Base-by-base conservation (phyloP, 352 stramenopile species). In the Pythium phragmitis region DNA sequence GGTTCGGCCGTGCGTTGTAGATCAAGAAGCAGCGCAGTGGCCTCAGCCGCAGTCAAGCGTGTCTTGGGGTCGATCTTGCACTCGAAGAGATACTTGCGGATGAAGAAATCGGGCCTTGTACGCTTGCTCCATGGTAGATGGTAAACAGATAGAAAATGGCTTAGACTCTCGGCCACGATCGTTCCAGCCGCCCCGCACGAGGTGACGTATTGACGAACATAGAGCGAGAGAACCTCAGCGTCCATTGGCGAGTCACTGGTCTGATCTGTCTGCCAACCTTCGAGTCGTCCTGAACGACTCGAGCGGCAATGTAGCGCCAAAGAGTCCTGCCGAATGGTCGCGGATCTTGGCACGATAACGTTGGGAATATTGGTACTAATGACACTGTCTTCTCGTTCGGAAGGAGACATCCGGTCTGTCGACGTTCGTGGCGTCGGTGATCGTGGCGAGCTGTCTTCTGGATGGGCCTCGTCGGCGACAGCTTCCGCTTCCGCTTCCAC, bases 141-240 rank as follows among this genome's bases (percentile, higher is more conserved):
- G 17, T 79, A 63, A 47, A 75, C 55, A 53, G 65, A 37, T n/a
- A 86, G 48, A 19, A 88, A 73, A 42, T 82, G 53, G 3, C 54
- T 66, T 21, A 88, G 60, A 36, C 51, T 62, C 36, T 70, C 77
- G 36, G 75, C 79, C 21, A 71, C 62, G 34, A 88, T 75, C 16
- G 69, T 83, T 9, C 68, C 76, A 3, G 61, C 52, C 13, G 68
- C 73, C 7, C 75, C 75, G 33, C 73, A 68, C 14, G 57, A 62
- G n/a, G 63, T 41, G 17, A 88, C 72, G 54, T 73, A 88, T 9
- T 81, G 63, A 42, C 75, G 45, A 8, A 88, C 21, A 12, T 77
- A 82, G 6, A 65, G 23, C 12, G 58, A 60, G 21, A 88, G 63
- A 5, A 72, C 60, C 16, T 77, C 68, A 14, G 70, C 57, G 23